Base-by-base conservation (phyloP, 192 early-diverging fungal species). In the Pilobolus umbonatus region DNA sequence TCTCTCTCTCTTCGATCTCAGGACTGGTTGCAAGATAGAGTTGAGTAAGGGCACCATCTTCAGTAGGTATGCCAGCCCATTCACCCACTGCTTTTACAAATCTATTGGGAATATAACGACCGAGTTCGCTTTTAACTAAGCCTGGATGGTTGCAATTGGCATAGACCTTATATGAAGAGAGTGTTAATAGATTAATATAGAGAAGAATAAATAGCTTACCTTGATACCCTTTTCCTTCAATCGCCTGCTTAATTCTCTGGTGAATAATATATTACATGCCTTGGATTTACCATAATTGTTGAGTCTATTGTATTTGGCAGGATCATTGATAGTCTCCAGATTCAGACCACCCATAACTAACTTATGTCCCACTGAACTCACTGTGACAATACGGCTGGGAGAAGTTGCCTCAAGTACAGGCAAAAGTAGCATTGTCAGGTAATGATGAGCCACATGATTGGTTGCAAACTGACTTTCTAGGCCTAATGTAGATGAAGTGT, bases 391-490 rank as follows among this genome's bases (percentile, higher is more conserved):
- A 25, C 71, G 65, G 7, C 55, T 60, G 11, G 61, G 56, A 14
- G 43, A 22, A 31, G 55, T 55, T 21, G 52, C 35, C 29, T 73
- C 61, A 25, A 73, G 11, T n/a, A 60, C 12, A 34, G 64, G 65
- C 1, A 67, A 44, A 8, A 73, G 45, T 22, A 53, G 31, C 0
- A 42, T 60, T 4, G 65, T 67, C 14, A 73, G 52, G 30, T 60
- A 59, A 11, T 60, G 68, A 42, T 75, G 75, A 21, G 74, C 83
- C 2, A 85, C 52, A 60, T 85, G 81, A 53, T 80, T 82, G 22
- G 65, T 62, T 4, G 69, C 79, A 30, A 85, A 73, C 59, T 84
- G 83, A n/a, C 66, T 64, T 62, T 84, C 81, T 34, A 74, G 59
- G n/a, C 81, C 81, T 64, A 22, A 31, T 29, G 38, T 39, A 38